Conservation (phyloP, 768 basidiomycete species). For the Pholiota molesta region DNA sequence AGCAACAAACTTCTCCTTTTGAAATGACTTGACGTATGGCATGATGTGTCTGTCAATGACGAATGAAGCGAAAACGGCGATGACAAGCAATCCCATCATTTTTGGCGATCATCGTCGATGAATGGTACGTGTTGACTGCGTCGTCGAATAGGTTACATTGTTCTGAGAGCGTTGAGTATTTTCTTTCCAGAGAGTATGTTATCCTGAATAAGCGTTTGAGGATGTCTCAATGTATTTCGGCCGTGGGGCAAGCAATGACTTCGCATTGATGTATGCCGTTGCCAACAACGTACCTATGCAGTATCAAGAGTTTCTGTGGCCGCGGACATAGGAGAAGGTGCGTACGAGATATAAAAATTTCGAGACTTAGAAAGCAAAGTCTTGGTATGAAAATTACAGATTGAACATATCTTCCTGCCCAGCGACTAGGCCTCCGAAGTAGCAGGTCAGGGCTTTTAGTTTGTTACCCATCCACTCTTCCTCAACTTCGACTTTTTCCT, state of each 20-base stretch:
- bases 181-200: too few species aligned
- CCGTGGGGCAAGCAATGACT: not conserved
- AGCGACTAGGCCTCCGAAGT: slow-evolving; percentile 81
- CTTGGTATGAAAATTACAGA: too few species aligned
- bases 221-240: not conserved
- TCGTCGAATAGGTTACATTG: too few species aligned
- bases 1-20: not conserved
- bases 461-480: slow-evolving; percentile 97
- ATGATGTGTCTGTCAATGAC: too few species aligned
- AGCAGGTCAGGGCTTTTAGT: slow-evolving; percentile 92
- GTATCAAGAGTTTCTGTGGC: not conserved
- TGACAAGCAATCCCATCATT: not conserved
- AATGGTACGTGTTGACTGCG: too few species aligned
- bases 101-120: too few species aligned
- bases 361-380: too few species aligned
- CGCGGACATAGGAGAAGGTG: not conserved
- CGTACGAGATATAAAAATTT: too few species aligned
- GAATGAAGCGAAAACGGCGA: not conserved
- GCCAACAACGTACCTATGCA: not conserved
- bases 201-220: not conserved
- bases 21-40: not conserved
- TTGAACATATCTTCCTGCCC: slow-evolving; percentile 67
- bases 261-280: not conserved
- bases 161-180: too few species aligned
- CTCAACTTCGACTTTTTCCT: slow-evolving; percentile 84